A percentile compares a stretch with the other conserved stretches of the same genome.
Evolutionary conservation across 2,329 filamentous ascomycete species (phyloP).

Genomic region (Ceratocystiopsis minuta): DNA sequence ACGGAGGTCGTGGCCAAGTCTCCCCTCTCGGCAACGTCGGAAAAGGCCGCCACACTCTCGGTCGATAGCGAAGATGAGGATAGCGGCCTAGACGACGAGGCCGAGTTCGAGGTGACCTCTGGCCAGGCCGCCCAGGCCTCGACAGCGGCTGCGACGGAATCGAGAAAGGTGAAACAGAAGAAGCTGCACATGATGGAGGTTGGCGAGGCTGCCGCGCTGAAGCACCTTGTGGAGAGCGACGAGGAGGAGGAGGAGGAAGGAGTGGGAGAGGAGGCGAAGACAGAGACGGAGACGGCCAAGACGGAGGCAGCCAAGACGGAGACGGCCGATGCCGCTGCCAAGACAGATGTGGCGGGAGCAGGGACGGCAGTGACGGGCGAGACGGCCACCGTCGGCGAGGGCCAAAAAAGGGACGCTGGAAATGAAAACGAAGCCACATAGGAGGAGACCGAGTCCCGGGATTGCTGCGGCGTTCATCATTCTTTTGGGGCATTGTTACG

Average conservation of each 20-base stretch:
- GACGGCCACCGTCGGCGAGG: too few relatives aligned
- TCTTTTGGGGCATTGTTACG: too few relatives aligned
- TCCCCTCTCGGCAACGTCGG: too few relatives aligned
- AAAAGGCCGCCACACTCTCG: slow-evolving; percentile 2
- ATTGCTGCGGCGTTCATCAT: too few relatives aligned
- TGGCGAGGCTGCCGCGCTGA: slow-evolving; percentile 35
- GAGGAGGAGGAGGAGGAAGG: slow-evolving; percentile 15
- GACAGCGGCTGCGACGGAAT: slow-evolving; percentile 25
- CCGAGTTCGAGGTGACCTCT: slow-evolving; percentile 24
- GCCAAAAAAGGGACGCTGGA: too few relatives aligned
- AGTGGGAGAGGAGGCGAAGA: slow-evolving; percentile 3
- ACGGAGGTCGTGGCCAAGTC: neutral
- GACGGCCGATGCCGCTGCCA: too few relatives aligned
- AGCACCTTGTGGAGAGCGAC: slow-evolving; percentile 7
- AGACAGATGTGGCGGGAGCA: too few relatives aligned
- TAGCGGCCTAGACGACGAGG: slow-evolving; percentile 23
- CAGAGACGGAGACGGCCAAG: neutral
- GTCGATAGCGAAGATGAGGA: slow-evolving; percentile 25
- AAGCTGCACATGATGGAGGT: slow-evolving; percentile 42
- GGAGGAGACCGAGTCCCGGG: too few relatives aligned
- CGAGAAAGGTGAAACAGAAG: slow-evolving; percentile 27
- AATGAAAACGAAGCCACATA: too few relatives aligned
- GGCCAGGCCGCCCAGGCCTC: slow-evolving; percentile 24
- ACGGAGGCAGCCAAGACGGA: too few relatives aligned
- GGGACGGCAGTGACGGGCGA: too few relatives aligned